Percentiles rank a stretch among this genome's conserved stretches.
These are phyloP conservation scores for Saccharomycopsis crataegensis DNA, from an alignment of 1,139 yeast genomes.

Conservation along the genomic window DNA sequence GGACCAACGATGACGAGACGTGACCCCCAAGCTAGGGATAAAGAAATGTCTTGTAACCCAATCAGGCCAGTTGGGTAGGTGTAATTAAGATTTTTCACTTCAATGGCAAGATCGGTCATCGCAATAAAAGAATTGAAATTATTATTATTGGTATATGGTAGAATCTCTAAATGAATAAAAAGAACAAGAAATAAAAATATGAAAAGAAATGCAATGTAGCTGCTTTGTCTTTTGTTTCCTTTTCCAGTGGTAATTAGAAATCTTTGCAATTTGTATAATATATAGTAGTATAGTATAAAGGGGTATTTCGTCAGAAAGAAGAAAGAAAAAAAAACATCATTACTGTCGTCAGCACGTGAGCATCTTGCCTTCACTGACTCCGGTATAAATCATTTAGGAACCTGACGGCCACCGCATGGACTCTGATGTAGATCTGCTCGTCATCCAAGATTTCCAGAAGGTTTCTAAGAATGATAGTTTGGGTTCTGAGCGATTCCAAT, in stretches of 20 bases:
- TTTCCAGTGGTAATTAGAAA: no score
- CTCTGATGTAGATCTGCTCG: slow-evolving; percentile 13
- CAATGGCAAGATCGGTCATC: slow-evolving; percentile 38
- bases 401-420: slow-evolving; percentile 14
- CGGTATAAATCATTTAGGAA: slow-evolving; percentile 12
- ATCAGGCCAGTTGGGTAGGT: slow-evolving; percentile 55
- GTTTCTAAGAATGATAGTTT: slow-evolving; percentile 11
- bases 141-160: not conserved
- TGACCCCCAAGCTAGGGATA: slow-evolving; percentile 61
- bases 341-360: no score
- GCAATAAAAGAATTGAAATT: not conserved
- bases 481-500: slow-evolving; percentile 11
- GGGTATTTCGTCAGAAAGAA: no score
- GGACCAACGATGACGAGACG: slow-evolving; percentile 83
- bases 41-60: slow-evolving; percentile 58
- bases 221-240: no score
- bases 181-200: not conserved
- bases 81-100: slow-evolving; percentile 60
- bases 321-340: no score
- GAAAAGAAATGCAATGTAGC: not conserved
- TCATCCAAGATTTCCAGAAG: slow-evolving; percentile 15
- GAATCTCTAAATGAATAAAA: not conserved
- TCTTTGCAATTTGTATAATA: no score
- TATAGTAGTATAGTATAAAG: no score
- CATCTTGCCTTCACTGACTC: no score